Evolutionary conservation across 768 basidiomycete genomes (phyloP), one percentile per base, ranked within the genome.

Genomic region (Ramaria sp.): DNA sequence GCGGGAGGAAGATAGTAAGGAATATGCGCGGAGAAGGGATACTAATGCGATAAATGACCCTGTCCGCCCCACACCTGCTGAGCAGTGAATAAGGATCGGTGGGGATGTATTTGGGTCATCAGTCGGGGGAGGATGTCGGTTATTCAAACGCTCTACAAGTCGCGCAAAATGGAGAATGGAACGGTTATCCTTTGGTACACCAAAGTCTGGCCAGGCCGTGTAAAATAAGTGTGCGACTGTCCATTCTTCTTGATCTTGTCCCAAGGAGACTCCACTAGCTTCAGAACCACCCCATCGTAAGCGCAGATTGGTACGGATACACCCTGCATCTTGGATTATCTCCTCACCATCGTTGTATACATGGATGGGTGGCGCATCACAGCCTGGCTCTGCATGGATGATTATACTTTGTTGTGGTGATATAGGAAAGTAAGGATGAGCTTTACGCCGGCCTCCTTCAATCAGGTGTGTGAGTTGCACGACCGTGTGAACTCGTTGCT

Each of bases 61-160:
- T 3, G 91, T 91, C 34, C 91, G 77, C 3, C 91, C 91, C 56
- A 93, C 75, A 3, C 91, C 91, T 1, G 92, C 91, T 25, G 88
- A 91, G 63, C 91, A 94, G 58, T 86, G 80, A 28, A 88, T 76
- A 61, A 93, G 77, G 58, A 87, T 76, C 0, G 88, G 88, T n/a
- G 85, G 84, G 58, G 85, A 82, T 13, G 76, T 70, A 59, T 83
- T 77, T 28, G 61, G 62, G 20, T 62, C 60, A 15, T 47, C 37
- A 58, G 54, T 52, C 28, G 22, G 37, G 30, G 53, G 53, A 16
- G 67, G 58, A 18, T 68, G 56, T 64, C 9, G 67, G 59, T 24
- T 76, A 66, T 89, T 89, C 42, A 72, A 68, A 6, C 61, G 63
- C 60, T 88, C 83, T 24, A 83, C 85, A n/a, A 85, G 74, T 8